Evolutionary conservation across 1,284 basidiomycete genomes (phyloP).

Genomic region (Ustilago bromivora): DNA sequence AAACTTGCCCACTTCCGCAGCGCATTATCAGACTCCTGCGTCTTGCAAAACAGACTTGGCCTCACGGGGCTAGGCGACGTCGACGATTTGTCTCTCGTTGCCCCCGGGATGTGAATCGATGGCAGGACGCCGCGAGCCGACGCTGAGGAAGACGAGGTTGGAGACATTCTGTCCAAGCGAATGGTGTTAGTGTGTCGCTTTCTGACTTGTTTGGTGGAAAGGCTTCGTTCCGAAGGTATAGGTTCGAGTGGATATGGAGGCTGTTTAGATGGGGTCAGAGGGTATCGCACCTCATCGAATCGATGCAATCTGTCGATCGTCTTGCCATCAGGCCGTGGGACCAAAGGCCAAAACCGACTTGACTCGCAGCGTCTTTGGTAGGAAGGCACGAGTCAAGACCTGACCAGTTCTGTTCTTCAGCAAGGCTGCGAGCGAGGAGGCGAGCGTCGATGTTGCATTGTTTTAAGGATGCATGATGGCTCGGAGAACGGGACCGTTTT

Average conservation of each 20-base stretch:
- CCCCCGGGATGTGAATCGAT: not conserved
- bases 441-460: not conserved
- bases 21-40: not conserved
- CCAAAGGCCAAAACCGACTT: too few relatives aligned
- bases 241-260: not conserved
- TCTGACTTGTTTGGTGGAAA: not conserved
- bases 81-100: not conserved
- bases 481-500: conserved; percentile 1
- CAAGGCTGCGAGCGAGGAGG: too few relatives aligned
- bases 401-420: too few relatives aligned
- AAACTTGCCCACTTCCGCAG: conserved; percentile 36
- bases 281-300: not conserved
- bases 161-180: not conserved
- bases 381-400: too few relatives aligned
- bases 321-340: too few relatives aligned
- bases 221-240: not conserved
- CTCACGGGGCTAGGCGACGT: not conserved
- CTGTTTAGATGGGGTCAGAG: not conserved
- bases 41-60: not conserved
- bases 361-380: too few relatives aligned
- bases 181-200: not conserved
- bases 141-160: not conserved
- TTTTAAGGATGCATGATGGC: not conserved
- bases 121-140: not conserved
- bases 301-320: not conserved